These are phyloP conservation scores for Daphne laureola DNA, from an alignment of 441 rosid genomes.

Conservation along the genomic window DNA sequence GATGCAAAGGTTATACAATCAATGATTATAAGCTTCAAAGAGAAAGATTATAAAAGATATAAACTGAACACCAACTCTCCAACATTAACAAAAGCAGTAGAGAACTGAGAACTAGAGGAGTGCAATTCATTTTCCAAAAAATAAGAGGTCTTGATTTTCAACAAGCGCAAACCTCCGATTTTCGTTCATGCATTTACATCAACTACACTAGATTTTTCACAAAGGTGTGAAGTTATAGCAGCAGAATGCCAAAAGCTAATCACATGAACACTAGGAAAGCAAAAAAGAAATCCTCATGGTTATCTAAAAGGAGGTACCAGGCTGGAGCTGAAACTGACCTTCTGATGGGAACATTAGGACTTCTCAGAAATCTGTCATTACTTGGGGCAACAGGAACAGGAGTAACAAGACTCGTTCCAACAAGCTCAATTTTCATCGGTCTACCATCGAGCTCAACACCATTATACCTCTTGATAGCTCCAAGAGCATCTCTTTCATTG, in stretches of 20 bases:
- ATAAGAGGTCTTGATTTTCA: no score
- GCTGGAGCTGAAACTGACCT: slow-evolving; percentile 9
- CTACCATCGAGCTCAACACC: slow-evolving; percentile 34
- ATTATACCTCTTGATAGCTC: slow-evolving; percentile 35
- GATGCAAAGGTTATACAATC: not conserved
- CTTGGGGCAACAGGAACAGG: slow-evolving; percentile 13
- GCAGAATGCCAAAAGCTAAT: no score
- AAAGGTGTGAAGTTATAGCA: no score
- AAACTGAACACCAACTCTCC: no score
- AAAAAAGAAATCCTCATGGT: not conserved
- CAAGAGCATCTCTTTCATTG: slow-evolving; percentile 25
- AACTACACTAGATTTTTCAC: no score
- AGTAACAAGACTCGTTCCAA: slow-evolving; percentile 20
- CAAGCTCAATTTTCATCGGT: slow-evolving; percentile 33
- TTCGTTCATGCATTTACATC: no score
- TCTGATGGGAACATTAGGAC: not conserved
- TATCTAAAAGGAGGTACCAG: not conserved
- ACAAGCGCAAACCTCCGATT: no score
- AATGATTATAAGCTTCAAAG: not conserved
- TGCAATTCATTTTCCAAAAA: no score
- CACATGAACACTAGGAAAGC: no score
- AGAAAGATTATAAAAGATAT: not conserved
- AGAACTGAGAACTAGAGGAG: no score
- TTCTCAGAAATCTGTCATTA: slow-evolving; percentile 10
- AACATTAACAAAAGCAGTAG: no score